Percentiles rank a stretch among this genome's conserved stretches.
Conservation (phyloP, 2,329 filamentous ascomycete genomes). For the Hymenoscyphus fructigenus region DNA sequence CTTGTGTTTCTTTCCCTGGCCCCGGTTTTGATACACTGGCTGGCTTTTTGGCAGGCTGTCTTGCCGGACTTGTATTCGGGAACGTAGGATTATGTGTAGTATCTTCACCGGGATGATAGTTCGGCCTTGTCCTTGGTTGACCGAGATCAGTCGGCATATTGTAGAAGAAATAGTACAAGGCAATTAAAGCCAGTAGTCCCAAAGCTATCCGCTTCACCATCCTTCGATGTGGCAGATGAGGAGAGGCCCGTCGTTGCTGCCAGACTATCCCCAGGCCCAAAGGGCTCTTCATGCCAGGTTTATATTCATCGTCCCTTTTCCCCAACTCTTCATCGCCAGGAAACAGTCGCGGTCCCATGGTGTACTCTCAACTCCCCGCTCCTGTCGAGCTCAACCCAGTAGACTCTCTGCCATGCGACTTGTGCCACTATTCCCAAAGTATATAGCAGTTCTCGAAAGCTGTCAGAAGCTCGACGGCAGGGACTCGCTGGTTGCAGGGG, state of each 20-base stretch:
- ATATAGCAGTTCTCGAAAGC: neutral
- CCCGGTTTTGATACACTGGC: constrained; percentile 20
- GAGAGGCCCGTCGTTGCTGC: constrained; percentile 38
- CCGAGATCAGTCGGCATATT: constrained; percentile 57
- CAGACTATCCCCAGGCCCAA: constrained; percentile 36
- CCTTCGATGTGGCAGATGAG: constrained; percentile 53
- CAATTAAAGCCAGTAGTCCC: constrained; percentile 46
- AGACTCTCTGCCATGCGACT: constrained; percentile 26
- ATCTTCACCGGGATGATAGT: constrained; percentile 35
- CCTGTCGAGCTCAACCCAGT: constrained; percentile 26
- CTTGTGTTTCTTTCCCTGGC: neutral
- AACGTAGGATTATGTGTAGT: neutral
- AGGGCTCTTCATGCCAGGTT: constrained; percentile 36
- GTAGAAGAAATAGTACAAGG: constrained; percentile 63
- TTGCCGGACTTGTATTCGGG: constrained; percentile 13
- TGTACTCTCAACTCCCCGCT: constrained; percentile 29
- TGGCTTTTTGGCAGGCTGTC: constrained; percentile 24
- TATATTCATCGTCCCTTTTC: constrained; percentile 64
- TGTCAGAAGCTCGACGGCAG: neutral
- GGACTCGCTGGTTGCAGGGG: neutral
- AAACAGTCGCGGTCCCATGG: constrained; percentile 43
- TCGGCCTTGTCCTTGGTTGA: constrained; percentile 35
- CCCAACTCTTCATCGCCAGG: constrained; percentile 61
- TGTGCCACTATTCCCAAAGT: neutral
- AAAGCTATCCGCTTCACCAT: constrained; percentile 52